Base-by-base conservation (phyloP, 306 rosid species). In the Heteromeles arbutifolia region DNA sequence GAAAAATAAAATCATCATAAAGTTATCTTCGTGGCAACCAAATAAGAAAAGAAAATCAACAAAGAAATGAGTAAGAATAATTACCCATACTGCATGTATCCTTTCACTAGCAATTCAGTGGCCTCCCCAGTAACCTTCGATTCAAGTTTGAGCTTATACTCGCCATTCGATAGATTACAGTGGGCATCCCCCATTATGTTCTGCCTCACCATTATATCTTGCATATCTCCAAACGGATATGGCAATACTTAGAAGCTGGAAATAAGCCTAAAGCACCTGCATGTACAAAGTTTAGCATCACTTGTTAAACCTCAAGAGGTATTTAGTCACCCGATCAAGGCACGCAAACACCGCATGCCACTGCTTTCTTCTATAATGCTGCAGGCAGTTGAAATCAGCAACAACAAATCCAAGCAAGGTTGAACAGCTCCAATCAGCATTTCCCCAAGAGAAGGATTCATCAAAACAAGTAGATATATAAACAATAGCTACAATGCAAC, bases 391-490 rank as follows among this genome's bases (percentile, higher is more conserved):
- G 96, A 80, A 87, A 93, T 85, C 95, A 89, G 93, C 95, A 81
- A 85, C 85, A 87, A 87, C 85, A 86, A 73, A 87, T 79, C 77
- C 86, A 85, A 81, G 83, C 79, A 86, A 79, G 83, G 89, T 80
- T 80, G 89, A 80, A 85, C 86, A 69, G 91, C 91, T 90, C 93
- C 97, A 87, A 88, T 88, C 96, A 85, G 89, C 89, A 85, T 57
- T 78, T 84, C 88, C 78, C 83, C 85, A 76, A 77, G 89, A 80
- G 84, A 78, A 76, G 84, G 85, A 75, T 81, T 85, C 91, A 93
- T 81, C 90, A 85, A 90, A 87, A 88, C 79, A 86, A 89, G 90
- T 58, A 77, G 78, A 86, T 58, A 65, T 61, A 88, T 80, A 83
- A 66, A 88, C 76, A 84, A 69, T 73, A 81, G 85, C 77, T 75